Evolutionary conservation across 2,329 filamentous ascomycete species (phyloP), one percentile per base, ranked within the genome.

Genomic region (Phialophora verrucosa): DNA sequence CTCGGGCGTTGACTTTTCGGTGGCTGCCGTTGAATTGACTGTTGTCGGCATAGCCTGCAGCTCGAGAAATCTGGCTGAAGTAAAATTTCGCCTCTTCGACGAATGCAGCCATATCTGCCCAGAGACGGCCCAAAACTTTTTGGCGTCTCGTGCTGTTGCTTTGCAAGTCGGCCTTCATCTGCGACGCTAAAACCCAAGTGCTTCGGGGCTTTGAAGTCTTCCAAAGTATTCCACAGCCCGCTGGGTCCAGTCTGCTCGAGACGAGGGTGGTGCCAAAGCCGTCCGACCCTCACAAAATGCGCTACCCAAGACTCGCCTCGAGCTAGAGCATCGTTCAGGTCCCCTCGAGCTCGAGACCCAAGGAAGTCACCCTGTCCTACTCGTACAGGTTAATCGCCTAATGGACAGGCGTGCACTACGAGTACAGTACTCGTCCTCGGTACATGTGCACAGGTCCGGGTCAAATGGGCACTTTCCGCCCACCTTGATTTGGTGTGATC

Each of bases 41-140:
- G 20, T 61, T 31, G 47, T 17, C 42, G 42, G 29, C 32, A 14
- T 61, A 17, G 20, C 47, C 59, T 20, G 29, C 5, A 50, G 31
- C 44, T 20, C 47, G 42, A 29, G 14, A 27, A 27, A 23, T 4
- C 14, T 53, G 47, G 59, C 29, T 53, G 47, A 38, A 49, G 14
- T 27, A 38, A 54, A 61, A 8, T 27, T 61, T 61, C 20, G 59
- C 59, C 59, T 61, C 49, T 38, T 61, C 12, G 44, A 53, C 29
- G n/a, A 29, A n/a, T 53, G 6, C 47, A 61, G 58, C 31, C 58
- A 29, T 32, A 11, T 20, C 44, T 27, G 17, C 27, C 59, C 49
- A 27, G 29, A 44, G 29, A 54, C 47, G 32, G 31, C 29, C 27
- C 31, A 38, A 38, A 53, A 27, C 2, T n/a, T 17, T 61, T 61